Conservation (phyloP, 2,329 filamentous ascomycete species). For the Curvularia eragrostidis region DNA sequence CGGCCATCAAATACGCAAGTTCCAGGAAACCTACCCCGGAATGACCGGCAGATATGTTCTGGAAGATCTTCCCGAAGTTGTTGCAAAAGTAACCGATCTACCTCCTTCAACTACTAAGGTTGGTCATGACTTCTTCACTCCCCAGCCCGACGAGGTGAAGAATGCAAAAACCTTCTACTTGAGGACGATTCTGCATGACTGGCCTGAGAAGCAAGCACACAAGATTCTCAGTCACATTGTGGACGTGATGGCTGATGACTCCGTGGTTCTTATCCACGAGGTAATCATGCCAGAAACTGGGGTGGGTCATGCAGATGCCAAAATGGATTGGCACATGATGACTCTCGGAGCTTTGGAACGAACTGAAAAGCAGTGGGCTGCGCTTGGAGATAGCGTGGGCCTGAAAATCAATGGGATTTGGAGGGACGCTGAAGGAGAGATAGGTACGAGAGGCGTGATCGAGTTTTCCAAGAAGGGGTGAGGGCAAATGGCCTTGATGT, state of each 20-base stretch:
- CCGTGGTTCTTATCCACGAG: neutral
- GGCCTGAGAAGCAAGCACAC: neutral
- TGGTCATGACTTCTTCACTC: neutral
- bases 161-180: neutral
- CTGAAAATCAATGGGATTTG: neutral
- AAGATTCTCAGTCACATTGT: neutral
- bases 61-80: neutral
- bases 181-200: neutral
- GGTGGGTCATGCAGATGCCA: neutral
- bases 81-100: neutral
- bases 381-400: neutral
- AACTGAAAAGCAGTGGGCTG: neutral
- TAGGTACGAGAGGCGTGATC: neutral
- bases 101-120: neutral
- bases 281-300: neutral
- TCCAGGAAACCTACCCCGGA: neutral
- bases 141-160: neutral
- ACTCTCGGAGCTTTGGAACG: neutral
- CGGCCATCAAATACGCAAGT: neutral
- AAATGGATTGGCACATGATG: neutral
- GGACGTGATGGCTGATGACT: neutral
- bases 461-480: neutral
- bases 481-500: no score
- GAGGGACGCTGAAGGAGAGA: neutral
- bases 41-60: neutral